A percentile compares a stretch with the other conserved stretches of the same genome.
Evolutionary conservation across 495 filamentous ascomycete genomes (phyloP).

Genomic region (Polyplosphaeria fusca): DNA sequence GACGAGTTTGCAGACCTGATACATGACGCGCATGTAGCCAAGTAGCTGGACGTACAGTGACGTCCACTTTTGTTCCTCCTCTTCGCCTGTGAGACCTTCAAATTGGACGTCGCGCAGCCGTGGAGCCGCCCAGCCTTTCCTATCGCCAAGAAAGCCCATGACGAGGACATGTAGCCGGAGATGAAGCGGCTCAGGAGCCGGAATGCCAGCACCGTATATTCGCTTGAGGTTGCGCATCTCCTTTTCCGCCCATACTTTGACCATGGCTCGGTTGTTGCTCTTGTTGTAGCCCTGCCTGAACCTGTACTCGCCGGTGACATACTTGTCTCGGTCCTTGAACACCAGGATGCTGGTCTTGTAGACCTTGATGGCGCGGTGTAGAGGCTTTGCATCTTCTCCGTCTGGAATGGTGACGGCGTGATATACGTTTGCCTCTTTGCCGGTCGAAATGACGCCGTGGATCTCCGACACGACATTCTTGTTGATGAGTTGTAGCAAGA

Average conservation of each 20-base stretch:
- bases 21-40: constrained; percentile 86
- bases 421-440: constrained; percentile 98
- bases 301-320: constrained; percentile 87
- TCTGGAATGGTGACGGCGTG: constrained; percentile 61
- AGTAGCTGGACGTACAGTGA: constrained; percentile 77
- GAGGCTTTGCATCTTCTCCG: constrained; percentile 43
- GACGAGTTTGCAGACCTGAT: constrained; percentile 83
- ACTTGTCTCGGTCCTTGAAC: constrained; percentile 95
- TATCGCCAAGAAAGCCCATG: constrained; percentile 89
- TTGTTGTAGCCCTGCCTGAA: constrained; percentile 84
- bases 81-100: constrained; percentile 43
- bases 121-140: constrained; percentile 80
- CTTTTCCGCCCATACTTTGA: constrained; percentile 97
- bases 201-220: constrained; percentile 76
- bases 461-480: constrained; percentile 74
- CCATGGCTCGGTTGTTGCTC: constrained; percentile 88
- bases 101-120: constrained; percentile 73
- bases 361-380: constrained; percentile 87
- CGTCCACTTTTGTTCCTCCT: constrained; percentile 63
- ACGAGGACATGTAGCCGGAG: constrained; percentile 87
- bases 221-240: constrained; percentile 91
- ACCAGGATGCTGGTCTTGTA: constrained; percentile 96
- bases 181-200: constrained; percentile 82
- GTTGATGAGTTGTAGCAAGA: constrained; percentile 92
- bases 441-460: constrained; percentile 88